These are phyloP conservation scores for Pseudocercospora pini-densiflorae DNA, from an alignment of 2,329 filamentous ascomycete genomes.

Conservation along the genomic window DNA sequence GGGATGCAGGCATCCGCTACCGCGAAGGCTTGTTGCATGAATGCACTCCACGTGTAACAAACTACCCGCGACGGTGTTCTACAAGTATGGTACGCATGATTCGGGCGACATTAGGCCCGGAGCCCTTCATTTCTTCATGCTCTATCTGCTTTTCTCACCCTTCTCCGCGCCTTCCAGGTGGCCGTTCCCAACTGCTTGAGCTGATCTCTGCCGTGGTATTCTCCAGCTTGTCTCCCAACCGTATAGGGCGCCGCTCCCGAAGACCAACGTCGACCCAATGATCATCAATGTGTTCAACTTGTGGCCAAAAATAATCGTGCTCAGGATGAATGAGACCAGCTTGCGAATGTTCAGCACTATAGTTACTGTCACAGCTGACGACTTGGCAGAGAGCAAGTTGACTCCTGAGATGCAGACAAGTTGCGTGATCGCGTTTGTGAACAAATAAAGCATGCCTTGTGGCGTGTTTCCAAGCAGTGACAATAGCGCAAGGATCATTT, in stretches of 20 bases:
- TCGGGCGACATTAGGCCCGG: constrained; percentile 5
- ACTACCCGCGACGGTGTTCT: background rate
- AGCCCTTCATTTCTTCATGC: constrained; percentile 8
- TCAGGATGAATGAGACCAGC: constrained; percentile 85
- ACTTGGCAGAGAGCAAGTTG: constrained; percentile 86
- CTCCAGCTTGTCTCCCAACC: constrained; percentile 69
- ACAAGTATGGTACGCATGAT: background rate
- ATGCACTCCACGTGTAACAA: constrained; percentile 10
- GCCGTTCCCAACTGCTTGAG: background rate
- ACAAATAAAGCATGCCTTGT: constrained; percentile 72
- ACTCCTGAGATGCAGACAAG: constrained; percentile 95
- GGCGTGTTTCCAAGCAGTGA: constrained; percentile 50
- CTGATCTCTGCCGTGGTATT: constrained; percentile 42
- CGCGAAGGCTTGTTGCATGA: constrained; percentile 9
- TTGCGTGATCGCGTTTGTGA: constrained; percentile 83
- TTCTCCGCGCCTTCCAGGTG: background rate
- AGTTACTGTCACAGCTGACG: constrained; percentile 91
- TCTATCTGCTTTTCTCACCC: constrained; percentile 13
- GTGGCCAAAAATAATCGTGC: constrained; percentile 95
- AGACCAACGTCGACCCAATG: constrained; percentile 81
- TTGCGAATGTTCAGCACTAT: constrained; percentile 97
- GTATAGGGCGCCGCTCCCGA: constrained; percentile 88
- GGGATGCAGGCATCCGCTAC: background rate
- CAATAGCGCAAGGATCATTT: constrained; percentile 14
- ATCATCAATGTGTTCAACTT: constrained; percentile 75